Base-by-base conservation (phyloP, 306 rosid species). In the Quercus gilva region DNA sequence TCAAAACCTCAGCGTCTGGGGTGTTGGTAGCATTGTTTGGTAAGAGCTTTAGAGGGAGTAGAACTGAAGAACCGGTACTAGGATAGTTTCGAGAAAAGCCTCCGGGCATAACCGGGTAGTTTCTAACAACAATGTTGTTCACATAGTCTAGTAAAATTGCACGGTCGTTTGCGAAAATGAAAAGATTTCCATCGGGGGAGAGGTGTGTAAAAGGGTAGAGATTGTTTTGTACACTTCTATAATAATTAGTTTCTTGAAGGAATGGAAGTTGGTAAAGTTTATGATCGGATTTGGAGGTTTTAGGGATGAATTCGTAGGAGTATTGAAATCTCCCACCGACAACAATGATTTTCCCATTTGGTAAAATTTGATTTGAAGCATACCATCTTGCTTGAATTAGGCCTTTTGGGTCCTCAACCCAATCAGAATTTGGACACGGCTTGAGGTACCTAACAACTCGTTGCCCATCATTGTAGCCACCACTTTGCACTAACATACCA, bases 231-330 rank as follows among this genome's bases (percentile, higher is more conserved):
- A 79, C 78, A 0, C 7, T n/a, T 14, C 33, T 33, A 3, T 51
- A 60, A 13, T 69, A 7, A 60, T 4, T 60, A 8, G 86, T 83
- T 56, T 83, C 81, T 79, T 75, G 31, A 35, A 83, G 80, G 45
- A 83, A 83, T 23, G 86, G 78, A 6, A 83, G 78, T 43, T 13
- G 17, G 78, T 75, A 70, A 0, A 70, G 77, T 33, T 60, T 53
- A 31, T 25, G 59, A 35, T 76, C 60, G 2, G 31, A 28, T 21
- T 9, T 14, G 19, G 84, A 65, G 45, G 9, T 78, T 35, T 83
- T 83, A 5, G 86, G 86, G 55, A 83, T 73, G 64, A 83, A 83
- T 21, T 83, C 86, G 43, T 83, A 83, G 8, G 82, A 75, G 60
- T 75, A 75, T 31, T 79, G 74, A 53, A 35, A 61, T 57, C 80